Evolutionary conservation across 108 stramenopile genomes (phyloP), one percentile per base, ranked within the genome.

Genomic region (Aureococcus anophagefferens): DNA sequence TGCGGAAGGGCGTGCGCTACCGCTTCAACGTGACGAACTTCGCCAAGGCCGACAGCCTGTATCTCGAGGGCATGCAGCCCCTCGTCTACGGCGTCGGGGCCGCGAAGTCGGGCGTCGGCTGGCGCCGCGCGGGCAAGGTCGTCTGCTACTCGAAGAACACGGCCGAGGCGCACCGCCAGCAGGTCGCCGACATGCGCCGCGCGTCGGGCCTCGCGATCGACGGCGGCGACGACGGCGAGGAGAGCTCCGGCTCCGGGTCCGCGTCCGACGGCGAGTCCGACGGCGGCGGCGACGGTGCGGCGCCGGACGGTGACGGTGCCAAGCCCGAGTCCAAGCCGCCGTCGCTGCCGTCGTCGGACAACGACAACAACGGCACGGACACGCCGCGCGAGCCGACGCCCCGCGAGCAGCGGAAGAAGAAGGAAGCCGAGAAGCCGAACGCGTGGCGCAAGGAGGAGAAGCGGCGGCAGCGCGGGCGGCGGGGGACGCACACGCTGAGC

Each of bases 1-100:
- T 82, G 11, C 81, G 82, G 40, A n/a, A 40, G 29, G 69, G 33
- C 7, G 62, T 29, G 31, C 11, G 31, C 46, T 46, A 82, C 37
- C 79, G 77, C 30, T 82, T 87, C 72, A 82, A 82, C 76, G 51
- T 87, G 35, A 30, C 35, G 45, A 86, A 86, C 46, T 59, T 84
- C 33, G 67, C 46, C 32, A 87, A 87, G 66, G 33, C 46, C 11
- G 83, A 84, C 11, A 78, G 82, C 21, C 62, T 87, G 36, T 87
- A 84, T 68, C 83, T 77, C 68, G 62, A 62, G 25, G 86, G 86
- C 45, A 87, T 87, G 86, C 63, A 76, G 69, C 85, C 86, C 16
- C 63, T 83, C 16, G 40, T 75, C 5, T 85, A 76, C 62, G 74
- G 29, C 30, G 35, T 35, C 35, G 30, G 64, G 33, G 65, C 46